Evolutionary conservation across 345 rosid genomes (phyloP).

Genomic region (Punica granatum): DNA sequence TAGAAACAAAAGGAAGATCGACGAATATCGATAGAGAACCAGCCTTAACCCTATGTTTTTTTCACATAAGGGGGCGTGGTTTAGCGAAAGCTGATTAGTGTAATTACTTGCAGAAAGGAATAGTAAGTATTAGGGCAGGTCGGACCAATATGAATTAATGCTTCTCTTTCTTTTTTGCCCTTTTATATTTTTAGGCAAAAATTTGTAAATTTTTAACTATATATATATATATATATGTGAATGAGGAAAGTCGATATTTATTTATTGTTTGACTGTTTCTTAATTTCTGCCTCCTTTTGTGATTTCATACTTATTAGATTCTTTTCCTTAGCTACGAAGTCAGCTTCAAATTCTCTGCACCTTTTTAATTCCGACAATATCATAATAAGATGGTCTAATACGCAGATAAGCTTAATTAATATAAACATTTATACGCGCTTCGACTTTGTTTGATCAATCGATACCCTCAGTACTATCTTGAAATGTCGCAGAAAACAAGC

Average conservation of each 20-base stretch:
- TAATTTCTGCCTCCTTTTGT: neutral
- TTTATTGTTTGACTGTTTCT: slow-evolving; percentile 3
- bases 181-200: neutral
- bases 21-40: neutral
- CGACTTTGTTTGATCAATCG: no score
- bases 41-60: neutral
- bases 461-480: no score
- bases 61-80: slow-evolving; percentile 50
- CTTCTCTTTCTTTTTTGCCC: neutral
- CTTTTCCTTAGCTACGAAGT: slow-evolving; percentile 1
- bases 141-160: slow-evolving; percentile 1
- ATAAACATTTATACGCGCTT: no score
- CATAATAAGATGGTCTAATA: no score
- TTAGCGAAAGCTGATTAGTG: slow-evolving; percentile 30
- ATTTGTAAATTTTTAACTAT: slow-evolving; percentile 5
- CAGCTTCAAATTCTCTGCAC: neutral
- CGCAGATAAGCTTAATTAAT: no score
- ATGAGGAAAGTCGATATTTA: neutral
- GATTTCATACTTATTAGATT: neutral
- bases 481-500: no score
- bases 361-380: neutral
- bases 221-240: neutral
- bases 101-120: slow-evolving; percentile 41
- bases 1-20: slow-evolving; percentile 11
- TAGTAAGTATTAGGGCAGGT: slow-evolving; percentile 21